These are phyloP conservation scores for Cladosporium oxysporum DNA, from an alignment of 2,329 filamentous ascomycete genomes.

Conservation along the genomic window DNA sequence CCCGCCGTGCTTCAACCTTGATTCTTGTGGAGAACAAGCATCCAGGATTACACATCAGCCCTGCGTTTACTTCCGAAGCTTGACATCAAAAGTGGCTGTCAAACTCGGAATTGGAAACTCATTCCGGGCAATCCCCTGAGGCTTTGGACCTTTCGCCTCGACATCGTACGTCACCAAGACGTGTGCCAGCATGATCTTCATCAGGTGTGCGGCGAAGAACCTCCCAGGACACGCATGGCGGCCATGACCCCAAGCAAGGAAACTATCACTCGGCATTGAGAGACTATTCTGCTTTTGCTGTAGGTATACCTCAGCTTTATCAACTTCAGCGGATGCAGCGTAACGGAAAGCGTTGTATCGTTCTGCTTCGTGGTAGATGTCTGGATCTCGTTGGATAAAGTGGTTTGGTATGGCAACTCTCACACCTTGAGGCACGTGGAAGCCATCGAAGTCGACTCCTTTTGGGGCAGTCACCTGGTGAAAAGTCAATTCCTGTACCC, in stretches of 20 bases:
- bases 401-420: slow-evolving; percentile 26
- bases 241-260: slow-evolving; percentile 31
- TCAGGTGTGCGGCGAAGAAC: slow-evolving; percentile 50
- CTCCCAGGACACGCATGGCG: slow-evolving; percentile 41
- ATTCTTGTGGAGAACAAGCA: not conserved
- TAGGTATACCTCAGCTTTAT: not conserved
- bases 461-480: slow-evolving; percentile 27
- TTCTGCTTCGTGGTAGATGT: slow-evolving; percentile 28
- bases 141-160: slow-evolving; percentile 22
- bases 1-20: not conserved
- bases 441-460: slow-evolving; percentile 30
- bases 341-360: slow-evolving; percentile 35
- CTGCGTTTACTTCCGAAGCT: not conserved
- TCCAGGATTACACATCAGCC: not conserved
- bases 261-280: slow-evolving; percentile 27
- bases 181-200: slow-evolving; percentile 48
- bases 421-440: slow-evolving; percentile 27
- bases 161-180: slow-evolving; percentile 46
- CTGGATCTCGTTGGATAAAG: slow-evolving; percentile 32
- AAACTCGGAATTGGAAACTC: slow-evolving; percentile 6
- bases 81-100: not conserved
- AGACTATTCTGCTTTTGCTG: slow-evolving; percentile 24
- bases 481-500: not conserved
- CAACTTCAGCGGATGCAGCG: slow-evolving; percentile 18
- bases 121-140: slow-evolving; percentile 14